Evolutionary conservation across 257 asterid genomes (phyloP).

Genomic region (Solanum etuberosum): DNA sequence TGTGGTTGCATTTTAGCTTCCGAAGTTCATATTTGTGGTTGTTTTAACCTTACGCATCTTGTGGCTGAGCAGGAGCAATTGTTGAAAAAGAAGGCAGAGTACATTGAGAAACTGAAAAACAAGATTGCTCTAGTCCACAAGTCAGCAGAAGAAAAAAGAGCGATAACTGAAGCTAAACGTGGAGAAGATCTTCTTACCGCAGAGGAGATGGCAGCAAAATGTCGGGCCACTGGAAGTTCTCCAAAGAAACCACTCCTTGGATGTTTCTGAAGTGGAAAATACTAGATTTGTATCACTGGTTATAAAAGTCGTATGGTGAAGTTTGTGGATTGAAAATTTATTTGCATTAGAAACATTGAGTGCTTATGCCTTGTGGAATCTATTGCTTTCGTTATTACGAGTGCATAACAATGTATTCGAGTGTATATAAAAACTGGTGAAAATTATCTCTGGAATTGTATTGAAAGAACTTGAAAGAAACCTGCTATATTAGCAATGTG

Average conservation of each 20-base stretch:
- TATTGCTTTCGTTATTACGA: constrained; percentile 16
- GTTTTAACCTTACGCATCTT: background rate
- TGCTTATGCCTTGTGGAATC: constrained; percentile 22
- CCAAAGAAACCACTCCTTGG: constrained; percentile 71
- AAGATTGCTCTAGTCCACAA: constrained; percentile 66
- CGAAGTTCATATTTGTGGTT: background rate
- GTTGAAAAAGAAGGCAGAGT: constrained; percentile 69
- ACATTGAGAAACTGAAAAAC: constrained; percentile 68
- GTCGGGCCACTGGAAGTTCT: constrained; percentile 67
- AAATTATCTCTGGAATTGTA: background rate
- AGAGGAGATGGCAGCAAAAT: constrained; percentile 80
- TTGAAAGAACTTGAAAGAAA: background rate
- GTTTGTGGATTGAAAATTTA: constrained; percentile 5
- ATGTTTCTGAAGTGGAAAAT: constrained; percentile 33
- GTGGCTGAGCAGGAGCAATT: constrained; percentile 41
- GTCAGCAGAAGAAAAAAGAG: constrained; percentile 74
- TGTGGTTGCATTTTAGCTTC: background rate
- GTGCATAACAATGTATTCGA: constrained; percentile 28
- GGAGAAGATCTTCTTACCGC: constrained; percentile 88
- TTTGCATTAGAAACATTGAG: constrained; percentile 23
- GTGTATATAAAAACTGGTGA: background rate
- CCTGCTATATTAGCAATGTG: background rate
- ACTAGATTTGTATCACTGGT: constrained; percentile 1
- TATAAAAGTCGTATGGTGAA: constrained; percentile 18
- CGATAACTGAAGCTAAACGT: constrained; percentile 53